phyloP scores from a whole-genome alignment of 306 rosid genomes.

The Dryas octopetala region DNA sequence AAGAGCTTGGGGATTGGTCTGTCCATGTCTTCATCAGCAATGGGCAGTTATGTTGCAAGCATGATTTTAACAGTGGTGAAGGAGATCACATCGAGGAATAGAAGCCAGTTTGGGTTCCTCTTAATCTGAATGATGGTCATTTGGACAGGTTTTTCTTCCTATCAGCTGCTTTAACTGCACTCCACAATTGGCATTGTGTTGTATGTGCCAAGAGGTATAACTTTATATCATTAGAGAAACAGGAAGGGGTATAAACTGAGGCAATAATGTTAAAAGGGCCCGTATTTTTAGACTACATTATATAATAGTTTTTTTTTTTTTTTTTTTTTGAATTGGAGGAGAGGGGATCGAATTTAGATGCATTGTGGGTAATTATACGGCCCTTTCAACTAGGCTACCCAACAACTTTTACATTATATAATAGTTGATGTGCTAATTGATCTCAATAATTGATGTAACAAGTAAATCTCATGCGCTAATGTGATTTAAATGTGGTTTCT shows the following conservation, averaged over 20 bases:
- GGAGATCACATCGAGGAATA: conserved; percentile 42
- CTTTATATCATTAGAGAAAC: conserved; percentile 32
- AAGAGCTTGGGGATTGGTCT: conserved; percentile 58
- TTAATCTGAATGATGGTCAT: conserved; percentile 60
- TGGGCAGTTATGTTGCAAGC: conserved; percentile 55
- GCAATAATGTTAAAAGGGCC: neutral
- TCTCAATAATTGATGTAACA: no score
- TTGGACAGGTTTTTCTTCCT: conserved; percentile 60
- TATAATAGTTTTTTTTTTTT: no score
- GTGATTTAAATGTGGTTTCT: no score
- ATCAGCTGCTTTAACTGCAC: conserved; percentile 39
- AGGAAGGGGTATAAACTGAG: conserved; percentile 19
- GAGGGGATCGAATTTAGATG: no score
- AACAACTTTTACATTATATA: no score
- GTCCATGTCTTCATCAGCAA: conserved; percentile 55
- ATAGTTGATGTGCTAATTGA: no score
- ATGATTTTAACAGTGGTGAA: conserved; percentile 45
- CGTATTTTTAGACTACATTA: no score
- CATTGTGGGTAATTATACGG: no score
- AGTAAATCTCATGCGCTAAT: no score
- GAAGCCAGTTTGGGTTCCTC: conserved; percentile 61
- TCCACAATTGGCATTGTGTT: conserved; percentile 39
- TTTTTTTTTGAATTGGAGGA: no score
- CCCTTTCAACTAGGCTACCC: no score
- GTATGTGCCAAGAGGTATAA: conserved; percentile 46